A percentile compares a stretch with the other conserved stretches of the same genome.
Evolutionary conservation across 768 basidiomycete species (phyloP).

Genomic region (Lanmaoa rubissima): DNA sequence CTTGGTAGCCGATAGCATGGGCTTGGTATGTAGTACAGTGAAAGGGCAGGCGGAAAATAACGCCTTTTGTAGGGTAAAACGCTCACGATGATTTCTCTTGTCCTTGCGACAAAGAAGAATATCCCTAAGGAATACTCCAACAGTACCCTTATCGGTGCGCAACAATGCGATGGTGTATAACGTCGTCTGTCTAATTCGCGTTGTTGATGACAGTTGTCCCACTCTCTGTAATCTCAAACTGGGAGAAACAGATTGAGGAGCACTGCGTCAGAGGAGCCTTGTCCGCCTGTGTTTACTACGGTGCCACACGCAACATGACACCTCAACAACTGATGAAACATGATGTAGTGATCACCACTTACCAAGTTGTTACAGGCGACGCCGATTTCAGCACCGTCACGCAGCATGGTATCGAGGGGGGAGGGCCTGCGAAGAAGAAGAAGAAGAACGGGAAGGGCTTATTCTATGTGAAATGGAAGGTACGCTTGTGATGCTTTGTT

Average conservation of each 20-base stretch:
- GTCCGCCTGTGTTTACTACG: slow-evolving; percentile 67
- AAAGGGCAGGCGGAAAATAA: slow-evolving; percentile 1
- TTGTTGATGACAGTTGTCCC: slow-evolving; percentile 57
- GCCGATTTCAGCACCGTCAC: slow-evolving; percentile 26
- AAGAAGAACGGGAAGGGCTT: slow-evolving; percentile 58
- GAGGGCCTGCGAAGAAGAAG: slow-evolving; percentile 46
- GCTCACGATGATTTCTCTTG: slow-evolving; percentile 79
- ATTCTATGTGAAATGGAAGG: slow-evolving; percentile 82
- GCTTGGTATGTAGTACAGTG: slow-evolving; percentile 38
- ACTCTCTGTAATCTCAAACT: slow-evolving; percentile 82
- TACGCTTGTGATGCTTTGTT: slow-evolving; percentile 20
- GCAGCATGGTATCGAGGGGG: slow-evolving; percentile 14
- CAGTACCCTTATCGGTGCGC: slow-evolving; percentile 76
- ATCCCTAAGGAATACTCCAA: slow-evolving; percentile 53
- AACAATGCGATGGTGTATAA: background rate
- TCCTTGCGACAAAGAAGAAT: slow-evolving; percentile 75
- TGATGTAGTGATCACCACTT: slow-evolving; percentile 84
- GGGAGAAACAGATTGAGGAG: slow-evolving; percentile 81
- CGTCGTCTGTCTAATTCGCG: background rate
- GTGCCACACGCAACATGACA: slow-evolving; percentile 56
- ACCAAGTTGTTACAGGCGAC: slow-evolving; percentile 67
- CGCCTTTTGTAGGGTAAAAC: slow-evolving; percentile 73
- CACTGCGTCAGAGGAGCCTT: slow-evolving; percentile 59
- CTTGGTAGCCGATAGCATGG: slow-evolving; percentile 90
- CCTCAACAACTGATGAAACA: slow-evolving; percentile 59